Percentiles rank a stretch among this genome's conserved stretches.
Evolutionary conservation across 148 eudicot species (phyloP).

Genomic region (Chenopodium suecicum): DNA sequence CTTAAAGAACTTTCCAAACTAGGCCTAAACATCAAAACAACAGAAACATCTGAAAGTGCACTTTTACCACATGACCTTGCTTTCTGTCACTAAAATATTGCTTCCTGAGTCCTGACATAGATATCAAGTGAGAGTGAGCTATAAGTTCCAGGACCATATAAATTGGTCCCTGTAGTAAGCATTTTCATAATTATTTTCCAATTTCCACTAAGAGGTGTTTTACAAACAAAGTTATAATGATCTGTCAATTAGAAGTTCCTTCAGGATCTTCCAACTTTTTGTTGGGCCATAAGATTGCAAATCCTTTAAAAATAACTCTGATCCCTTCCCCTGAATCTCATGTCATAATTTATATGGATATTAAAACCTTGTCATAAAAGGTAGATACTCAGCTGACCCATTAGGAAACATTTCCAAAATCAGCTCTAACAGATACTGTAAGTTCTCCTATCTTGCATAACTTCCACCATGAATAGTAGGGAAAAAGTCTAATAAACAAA

Average conservation of each 20-base stretch:
- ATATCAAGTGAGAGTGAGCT: not conserved
- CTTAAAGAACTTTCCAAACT: not conserved
- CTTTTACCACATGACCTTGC: not conserved
- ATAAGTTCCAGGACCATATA: constrained; percentile 1
- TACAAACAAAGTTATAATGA: not conserved
- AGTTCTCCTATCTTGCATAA: not conserved
- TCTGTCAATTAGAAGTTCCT: not conserved
- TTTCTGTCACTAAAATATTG: too few relatives aligned
- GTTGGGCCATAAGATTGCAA: not conserved
- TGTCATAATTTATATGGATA: not conserved
- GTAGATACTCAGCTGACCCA: not conserved
- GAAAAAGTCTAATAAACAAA: not conserved
- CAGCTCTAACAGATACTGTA: not conserved
- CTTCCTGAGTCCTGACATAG: not conserved
- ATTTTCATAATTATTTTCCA: not conserved
- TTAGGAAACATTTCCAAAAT: not conserved
- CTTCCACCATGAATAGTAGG: not conserved
- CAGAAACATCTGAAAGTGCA: not conserved
- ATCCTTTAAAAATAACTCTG: not conserved
- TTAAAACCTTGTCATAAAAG: not conserved
- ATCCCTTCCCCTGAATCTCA: not conserved
- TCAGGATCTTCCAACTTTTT: not conserved
- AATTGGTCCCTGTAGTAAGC: not conserved
- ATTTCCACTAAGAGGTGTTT: not conserved
- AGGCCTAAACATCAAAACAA: not conserved